These are phyloP conservation scores for Coemansia sp. DNA, from an alignment of 192 early-diverging fungal genomes.

Conservation along the genomic window DNA sequence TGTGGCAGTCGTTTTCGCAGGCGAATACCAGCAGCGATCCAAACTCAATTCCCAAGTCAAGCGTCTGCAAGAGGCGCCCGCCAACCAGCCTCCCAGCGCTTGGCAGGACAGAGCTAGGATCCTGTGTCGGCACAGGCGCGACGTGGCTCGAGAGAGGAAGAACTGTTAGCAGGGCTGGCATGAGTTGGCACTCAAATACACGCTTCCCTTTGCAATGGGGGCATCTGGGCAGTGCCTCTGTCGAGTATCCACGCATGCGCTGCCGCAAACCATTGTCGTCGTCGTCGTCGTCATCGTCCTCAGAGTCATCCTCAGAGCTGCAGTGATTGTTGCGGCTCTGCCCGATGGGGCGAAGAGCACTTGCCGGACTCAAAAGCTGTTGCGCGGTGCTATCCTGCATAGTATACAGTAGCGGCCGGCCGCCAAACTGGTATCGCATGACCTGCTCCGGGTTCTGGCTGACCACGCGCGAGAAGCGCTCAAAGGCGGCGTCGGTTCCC, in stretches of 20 bases:
- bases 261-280: conserved; percentile 7
- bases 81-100: conserved; percentile 19
- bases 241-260: conserved; percentile 22
- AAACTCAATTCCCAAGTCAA: conserved; percentile 86
- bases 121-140: background rate
- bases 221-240: conserved; percentile 63
- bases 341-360: background rate
- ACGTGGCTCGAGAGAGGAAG: conserved; percentile 66
- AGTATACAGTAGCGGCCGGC: conserved; percentile 70
- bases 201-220: conserved; percentile 66
- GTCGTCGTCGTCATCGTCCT: conserved; percentile 14
- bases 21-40: conserved; percentile 85
- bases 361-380: conserved; percentile 22
- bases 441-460: conserved; percentile 82
- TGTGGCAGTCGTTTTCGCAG: conserved; percentile 80
- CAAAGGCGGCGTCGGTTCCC: conserved; percentile 80
- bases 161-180: conserved; percentile 81
- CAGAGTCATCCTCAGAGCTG: conserved; percentile 26
- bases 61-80: conserved; percentile 34
- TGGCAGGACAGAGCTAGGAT: too few species aligned
- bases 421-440: conserved; percentile 76
- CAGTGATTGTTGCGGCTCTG: conserved; percentile 6
- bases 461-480: conserved; percentile 75
- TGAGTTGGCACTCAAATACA: conserved; percentile 91
- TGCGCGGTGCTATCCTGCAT: conserved; percentile 58